Base-by-base conservation (phyloP, 2,329 filamentous ascomycete genomes). In the Aspergillus novoparasiticus region DNA sequence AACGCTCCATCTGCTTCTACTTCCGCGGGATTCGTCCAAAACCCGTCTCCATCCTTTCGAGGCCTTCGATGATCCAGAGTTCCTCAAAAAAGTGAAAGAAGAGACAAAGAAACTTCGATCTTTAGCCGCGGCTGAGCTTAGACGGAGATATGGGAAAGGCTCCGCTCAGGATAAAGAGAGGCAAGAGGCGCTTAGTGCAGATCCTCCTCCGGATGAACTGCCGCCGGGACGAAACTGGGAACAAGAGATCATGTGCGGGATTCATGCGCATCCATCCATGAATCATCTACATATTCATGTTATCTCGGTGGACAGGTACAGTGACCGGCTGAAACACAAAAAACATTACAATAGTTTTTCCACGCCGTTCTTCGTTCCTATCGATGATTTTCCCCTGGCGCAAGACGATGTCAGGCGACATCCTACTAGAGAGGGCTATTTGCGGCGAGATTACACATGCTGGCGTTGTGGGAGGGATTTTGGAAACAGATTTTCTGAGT, bases 311-410 rank as follows among this genome's bases (percentile, higher is more conserved):
- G 95, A 99, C 75, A 90, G 92, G 83, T 84, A 87, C 70, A 93
- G 90, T 43, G 84, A 86, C 12, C 85, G 84, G 53, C 69, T 97
- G 77, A 92, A 89, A 79, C 89, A 94, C 74, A 85, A 88, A 67
- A 94, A 93, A 76, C 95, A 98, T 79, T 98, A 97, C 79, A 92
- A 95, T 73, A 95, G 91, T 67, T 98, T 98, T 79, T 88, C 87
- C 36, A 96, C 94, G 58, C 86, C 86, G 4, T 99, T 98, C 75
- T 86, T 99, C 26, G 86, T 98, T 14, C 83, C 85, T 19, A 72
- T 98, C 30, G 88, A 88, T 26, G 91, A 94, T 64, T 94, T 97
- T 57, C 94, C 95, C 5, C 79, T 98, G 34, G 82, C 84, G 0
- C 66, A 81, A 30, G 86, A 89, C 60, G 92, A 96, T 75, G 76